These are phyloP conservation scores for Chrysoporthe austroafricana DNA, from an alignment of 2,329 filamentous ascomycete genomes.

Conservation along the genomic window DNA sequence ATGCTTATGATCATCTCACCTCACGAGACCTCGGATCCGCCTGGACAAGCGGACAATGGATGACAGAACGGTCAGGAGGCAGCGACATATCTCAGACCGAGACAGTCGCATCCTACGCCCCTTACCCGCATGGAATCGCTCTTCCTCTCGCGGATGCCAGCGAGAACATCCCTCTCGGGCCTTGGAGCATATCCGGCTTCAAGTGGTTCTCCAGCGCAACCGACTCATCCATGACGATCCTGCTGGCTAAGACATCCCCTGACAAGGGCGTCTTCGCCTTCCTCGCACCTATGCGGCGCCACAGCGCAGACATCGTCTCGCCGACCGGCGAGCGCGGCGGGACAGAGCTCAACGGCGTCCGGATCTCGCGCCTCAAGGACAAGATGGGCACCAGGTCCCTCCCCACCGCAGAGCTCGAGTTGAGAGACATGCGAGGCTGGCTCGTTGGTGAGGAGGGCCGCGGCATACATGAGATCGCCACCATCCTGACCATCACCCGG, in stretches of 20 bases:
- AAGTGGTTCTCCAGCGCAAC: constrained; percentile 75
- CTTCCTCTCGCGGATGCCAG: constrained; percentile 35
- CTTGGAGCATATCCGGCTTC: constrained; percentile 67
- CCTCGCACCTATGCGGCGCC: constrained; percentile 63
- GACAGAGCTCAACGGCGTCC: constrained; percentile 66
- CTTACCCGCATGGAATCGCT: constrained; percentile 31
- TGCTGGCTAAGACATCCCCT: constrained; percentile 62
- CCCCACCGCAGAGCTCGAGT: constrained; percentile 73
- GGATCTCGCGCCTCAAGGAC: constrained; percentile 71
- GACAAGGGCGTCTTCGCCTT: constrained; percentile 63
- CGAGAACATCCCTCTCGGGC: constrained; percentile 50
- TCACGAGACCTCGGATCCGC: constrained; percentile 53
- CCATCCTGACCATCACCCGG: constrained; percentile 69
- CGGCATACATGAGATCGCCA: constrained; percentile 70
- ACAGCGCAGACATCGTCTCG: constrained; percentile 36
- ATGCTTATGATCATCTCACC: constrained; percentile 57
- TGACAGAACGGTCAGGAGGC: constrained; percentile 72
- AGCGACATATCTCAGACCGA: constrained; percentile 72
- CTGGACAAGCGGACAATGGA: constrained; percentile 79
- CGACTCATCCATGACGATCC: constrained; percentile 65
- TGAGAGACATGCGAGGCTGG: constrained; percentile 65
- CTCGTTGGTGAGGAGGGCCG: constrained; percentile 68
- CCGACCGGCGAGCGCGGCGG: constrained; percentile 31
- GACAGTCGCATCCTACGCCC: constrained; percentile 54
- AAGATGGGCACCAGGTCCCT: constrained; percentile 73